These are phyloP conservation scores for Hyphopichia homilentoma DNA, from an alignment of 805 yeast species.

Conservation along the genomic window DNA sequence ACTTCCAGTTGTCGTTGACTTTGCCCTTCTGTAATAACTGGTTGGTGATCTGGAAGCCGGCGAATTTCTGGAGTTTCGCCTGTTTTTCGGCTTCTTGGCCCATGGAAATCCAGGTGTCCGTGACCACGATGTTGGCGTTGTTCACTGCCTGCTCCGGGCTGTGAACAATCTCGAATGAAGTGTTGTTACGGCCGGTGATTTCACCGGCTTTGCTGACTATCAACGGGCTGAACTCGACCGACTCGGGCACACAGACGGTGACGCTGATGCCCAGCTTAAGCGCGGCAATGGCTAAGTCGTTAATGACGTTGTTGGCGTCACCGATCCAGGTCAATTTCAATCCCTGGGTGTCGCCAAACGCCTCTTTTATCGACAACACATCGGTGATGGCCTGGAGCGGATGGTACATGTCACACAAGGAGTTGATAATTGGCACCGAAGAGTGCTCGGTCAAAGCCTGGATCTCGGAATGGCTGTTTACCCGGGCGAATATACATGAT, in stretches of 20 bases:
- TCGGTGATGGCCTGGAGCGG: constrained; percentile 93
- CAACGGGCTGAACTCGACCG: constrained; percentile 52
- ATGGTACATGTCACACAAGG: constrained; percentile 83
- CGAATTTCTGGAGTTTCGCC: constrained; percentile 66
- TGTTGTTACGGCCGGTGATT: constrained; percentile 46
- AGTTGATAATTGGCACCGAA: constrained; percentile 80
- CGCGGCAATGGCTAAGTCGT: constrained; percentile 82
- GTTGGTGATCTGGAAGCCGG: constrained; percentile 73
- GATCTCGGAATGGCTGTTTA: constrained; percentile 74
- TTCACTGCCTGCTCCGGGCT: constrained; percentile 69
- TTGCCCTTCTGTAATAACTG: constrained; percentile 57
- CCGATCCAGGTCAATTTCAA: constrained; percentile 92
- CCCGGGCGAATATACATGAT: constrained; percentile 86
- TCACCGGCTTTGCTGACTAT: constrained; percentile 51
- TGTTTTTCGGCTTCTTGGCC: constrained; percentile 80
- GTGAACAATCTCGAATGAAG: constrained; percentile 52
- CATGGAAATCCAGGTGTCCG: constrained; percentile 94
- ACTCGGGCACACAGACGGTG: constrained; percentile 71
- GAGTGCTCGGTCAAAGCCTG: constrained; percentile 68
- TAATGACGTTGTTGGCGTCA: constrained; percentile 88
- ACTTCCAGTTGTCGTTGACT: constrained; percentile 63
- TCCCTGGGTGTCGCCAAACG: constrained; percentile 48
- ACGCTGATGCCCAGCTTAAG: constrained; percentile 75
- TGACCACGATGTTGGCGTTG: constrained; percentile 73
- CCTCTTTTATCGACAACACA: constrained; percentile 72